A percentile compares a stretch with the other conserved stretches of the same genome.
phyloP scores from a whole-genome alignment of 1,139 yeast genomes.

The Geotrichum reessii region DNA sequence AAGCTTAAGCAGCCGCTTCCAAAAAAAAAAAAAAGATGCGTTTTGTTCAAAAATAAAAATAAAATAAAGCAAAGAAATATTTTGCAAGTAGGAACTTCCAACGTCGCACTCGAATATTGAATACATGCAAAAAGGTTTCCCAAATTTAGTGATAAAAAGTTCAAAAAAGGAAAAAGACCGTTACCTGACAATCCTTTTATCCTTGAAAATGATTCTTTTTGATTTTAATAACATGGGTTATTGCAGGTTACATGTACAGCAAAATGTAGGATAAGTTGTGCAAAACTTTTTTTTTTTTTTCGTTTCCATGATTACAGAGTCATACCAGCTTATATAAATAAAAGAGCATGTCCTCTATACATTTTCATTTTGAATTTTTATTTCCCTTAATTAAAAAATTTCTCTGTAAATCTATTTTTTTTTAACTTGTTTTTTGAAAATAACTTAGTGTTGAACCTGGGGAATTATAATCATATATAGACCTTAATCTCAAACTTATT shows the following conservation, averaged over 20 bases:
- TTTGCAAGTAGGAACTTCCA: not conserved
- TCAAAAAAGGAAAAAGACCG: not conserved
- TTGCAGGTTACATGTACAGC: not conserved
- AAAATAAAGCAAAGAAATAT: no score
- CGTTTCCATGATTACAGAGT: not conserved
- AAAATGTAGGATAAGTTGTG: no score
- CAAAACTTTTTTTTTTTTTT: no score
- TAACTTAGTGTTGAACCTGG: not conserved
- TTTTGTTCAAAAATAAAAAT: not conserved
- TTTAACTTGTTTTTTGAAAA: no score
- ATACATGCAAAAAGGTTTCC: no score
- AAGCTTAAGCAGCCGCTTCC: not conserved
- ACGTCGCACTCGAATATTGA: not conserved
- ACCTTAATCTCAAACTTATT: not conserved
- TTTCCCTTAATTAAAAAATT: not conserved
- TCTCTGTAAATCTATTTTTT: not conserved
- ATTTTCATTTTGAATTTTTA: no score
- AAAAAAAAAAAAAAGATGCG: no score
- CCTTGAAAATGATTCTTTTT: not conserved
- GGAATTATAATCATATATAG: no score
- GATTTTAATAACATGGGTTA: not conserved
- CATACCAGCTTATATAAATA: not conserved
- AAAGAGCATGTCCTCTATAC: not conserved
- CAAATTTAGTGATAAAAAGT: not conserved
- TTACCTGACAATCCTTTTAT: no score